Evolutionary conservation across 805 yeast genomes (phyloP).

Genomic region (Starmerella floricola): DNA sequence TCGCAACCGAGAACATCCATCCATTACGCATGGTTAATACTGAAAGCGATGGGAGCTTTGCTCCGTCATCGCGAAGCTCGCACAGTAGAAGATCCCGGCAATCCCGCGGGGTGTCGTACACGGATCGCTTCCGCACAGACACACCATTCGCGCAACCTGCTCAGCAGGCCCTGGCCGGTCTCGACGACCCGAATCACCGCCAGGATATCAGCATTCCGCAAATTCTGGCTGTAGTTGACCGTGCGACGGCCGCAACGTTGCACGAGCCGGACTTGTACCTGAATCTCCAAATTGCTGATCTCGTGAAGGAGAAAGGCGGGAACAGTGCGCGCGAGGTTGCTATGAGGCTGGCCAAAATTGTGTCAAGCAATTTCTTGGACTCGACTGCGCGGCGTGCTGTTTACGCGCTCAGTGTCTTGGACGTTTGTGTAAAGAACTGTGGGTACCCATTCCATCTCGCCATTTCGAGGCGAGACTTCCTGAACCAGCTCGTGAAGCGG

Average conservation of each 20-base stretch:
- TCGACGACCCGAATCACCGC: background rate
- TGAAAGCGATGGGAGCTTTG: no score
- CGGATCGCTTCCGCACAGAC: conserved; percentile 23
- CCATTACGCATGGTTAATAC: no score
- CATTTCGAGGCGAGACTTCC: conserved; percentile 84
- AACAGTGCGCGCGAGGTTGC: conserved; percentile 87
- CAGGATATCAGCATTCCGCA: conserved; percentile 10
- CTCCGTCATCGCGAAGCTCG: background rate
- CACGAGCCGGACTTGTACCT: conserved; percentile 78
- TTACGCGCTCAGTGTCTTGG: conserved; percentile 65
- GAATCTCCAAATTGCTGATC: conserved; percentile 86
- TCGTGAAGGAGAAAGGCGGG: conserved; percentile 86
- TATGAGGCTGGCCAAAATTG: conserved; percentile 63
- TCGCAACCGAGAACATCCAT: no score
- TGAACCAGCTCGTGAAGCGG: conserved; percentile 81
- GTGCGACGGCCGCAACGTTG: conserved; percentile 78
- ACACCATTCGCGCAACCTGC: conserved; percentile 12
- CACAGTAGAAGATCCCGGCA: background rate
- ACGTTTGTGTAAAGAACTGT: conserved; percentile 89
- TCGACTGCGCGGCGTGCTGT: conserved; percentile 73
- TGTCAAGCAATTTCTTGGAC: no score
- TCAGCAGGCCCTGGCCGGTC: background rate
- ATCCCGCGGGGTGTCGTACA: conserved; percentile 12
- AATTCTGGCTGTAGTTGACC: conserved; percentile 32
- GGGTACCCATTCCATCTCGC: conserved; percentile 95